phyloP scores from a whole-genome alignment of 805 yeast genomes.

The Kluyveromyces aestuarii region DNA sequence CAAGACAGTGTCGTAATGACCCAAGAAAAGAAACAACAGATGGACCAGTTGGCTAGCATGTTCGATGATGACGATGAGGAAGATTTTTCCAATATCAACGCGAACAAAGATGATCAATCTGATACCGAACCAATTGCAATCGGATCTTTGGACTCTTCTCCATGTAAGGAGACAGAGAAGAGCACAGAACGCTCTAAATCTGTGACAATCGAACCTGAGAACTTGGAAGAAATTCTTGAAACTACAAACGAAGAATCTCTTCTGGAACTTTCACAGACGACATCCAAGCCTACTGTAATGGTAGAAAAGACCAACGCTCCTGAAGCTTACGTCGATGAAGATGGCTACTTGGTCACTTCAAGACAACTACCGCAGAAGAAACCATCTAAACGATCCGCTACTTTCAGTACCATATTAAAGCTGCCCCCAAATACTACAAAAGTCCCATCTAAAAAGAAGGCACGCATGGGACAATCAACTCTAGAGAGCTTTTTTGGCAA shows the following conservation, averaged over 20 bases:
- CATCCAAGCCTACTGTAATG: not conserved
- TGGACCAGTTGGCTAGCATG: conserved; percentile 20
- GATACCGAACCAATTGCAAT: not conserved
- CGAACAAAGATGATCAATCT: not conserved
- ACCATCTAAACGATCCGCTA: conserved; percentile 6
- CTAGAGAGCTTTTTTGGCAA: conserved; percentile 25
- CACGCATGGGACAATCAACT: conserved; percentile 16
- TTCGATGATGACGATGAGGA: conserved; percentile 23
- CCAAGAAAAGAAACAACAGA: conserved; percentile 22
- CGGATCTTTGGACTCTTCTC: not conserved
- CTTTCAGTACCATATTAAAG: not conserved
- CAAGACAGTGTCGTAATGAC: conserved; percentile 11
- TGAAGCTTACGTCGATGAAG: conserved; percentile 21
- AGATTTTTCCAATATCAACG: conserved; percentile 6
- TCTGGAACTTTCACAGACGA: conserved; percentile 9
- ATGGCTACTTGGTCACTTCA: conserved; percentile 27
- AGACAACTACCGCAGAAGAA: conserved; percentile 9
- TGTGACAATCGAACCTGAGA: conserved; percentile 5
- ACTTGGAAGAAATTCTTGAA: conserved; percentile 22
- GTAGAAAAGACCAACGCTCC: conserved; percentile 5
- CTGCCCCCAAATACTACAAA: not conserved
- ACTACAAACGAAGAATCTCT: conserved; percentile 28
- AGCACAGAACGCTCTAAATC: conserved; percentile 3
- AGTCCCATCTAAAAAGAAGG: conserved; percentile 12
- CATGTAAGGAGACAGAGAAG: conserved; percentile 2